A percentile compares a stretch with the other conserved stretches of the same genome.
phyloP scores from a whole-genome alignment of 257 asterid genomes.

The Thymus quinquecostatus region DNA sequence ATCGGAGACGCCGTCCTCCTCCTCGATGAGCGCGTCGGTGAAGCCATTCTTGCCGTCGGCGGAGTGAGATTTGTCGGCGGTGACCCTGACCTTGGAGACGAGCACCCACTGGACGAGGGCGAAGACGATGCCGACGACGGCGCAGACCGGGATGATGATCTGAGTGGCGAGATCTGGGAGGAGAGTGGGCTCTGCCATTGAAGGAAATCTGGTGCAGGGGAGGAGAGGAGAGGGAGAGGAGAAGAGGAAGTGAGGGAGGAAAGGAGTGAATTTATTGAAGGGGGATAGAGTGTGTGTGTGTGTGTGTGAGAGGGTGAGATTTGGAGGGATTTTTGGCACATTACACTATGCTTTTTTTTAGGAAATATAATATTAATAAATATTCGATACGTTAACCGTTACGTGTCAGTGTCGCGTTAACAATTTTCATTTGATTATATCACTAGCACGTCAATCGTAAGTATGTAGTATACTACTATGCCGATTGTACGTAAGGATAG shows the following conservation, averaged over 20 bases:
- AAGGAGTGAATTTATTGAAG: constrained; percentile 30
- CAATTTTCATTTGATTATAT: too few species aligned
- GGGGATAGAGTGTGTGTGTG: constrained; percentile 27
- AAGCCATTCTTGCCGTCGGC: constrained; percentile 43
- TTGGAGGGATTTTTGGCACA: constrained; percentile 29
- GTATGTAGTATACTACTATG: too few species aligned
- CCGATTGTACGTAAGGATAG: too few species aligned
- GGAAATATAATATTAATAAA: too few species aligned
- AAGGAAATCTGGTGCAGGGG: constrained; percentile 11
- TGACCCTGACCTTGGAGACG: constrained; percentile 48
- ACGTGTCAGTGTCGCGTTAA: too few species aligned
- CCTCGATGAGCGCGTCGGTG: constrained; percentile 55
- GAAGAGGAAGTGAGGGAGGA: constrained; percentile 12
- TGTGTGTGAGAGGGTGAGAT: constrained; percentile 17
- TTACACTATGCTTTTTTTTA: neutral
- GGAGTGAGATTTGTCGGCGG: constrained; percentile 35
- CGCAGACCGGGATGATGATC: constrained; percentile 56
- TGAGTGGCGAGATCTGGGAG: constrained; percentile 58
- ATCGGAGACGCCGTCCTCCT: constrained; percentile 62
- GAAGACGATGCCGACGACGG: constrained; percentile 56
- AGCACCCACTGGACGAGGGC: constrained; percentile 58
- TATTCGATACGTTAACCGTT: too few species aligned
- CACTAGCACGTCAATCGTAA: too few species aligned
- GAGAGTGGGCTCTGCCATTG: constrained; percentile 35
- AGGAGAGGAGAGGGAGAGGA: constrained; percentile 26